Base-by-base conservation (phyloP, 1,284 basidiomycete genomes). In the Schizopora paradoxa region DNA sequence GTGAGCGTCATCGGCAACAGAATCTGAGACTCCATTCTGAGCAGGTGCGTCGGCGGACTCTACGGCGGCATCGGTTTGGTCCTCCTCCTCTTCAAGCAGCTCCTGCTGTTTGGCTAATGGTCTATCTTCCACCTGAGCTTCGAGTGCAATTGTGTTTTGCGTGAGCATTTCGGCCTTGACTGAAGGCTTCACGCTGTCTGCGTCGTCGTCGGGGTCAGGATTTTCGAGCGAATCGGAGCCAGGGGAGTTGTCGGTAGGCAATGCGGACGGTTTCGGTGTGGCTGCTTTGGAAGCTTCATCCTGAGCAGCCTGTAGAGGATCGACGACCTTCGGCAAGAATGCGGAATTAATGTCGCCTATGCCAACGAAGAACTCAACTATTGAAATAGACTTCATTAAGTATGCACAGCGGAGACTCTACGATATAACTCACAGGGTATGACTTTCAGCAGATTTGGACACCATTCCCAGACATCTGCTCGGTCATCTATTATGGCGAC, bases 401-500 rank as follows among this genome's bases (percentile, higher is more conserved):
- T 32, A 31, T 50, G 6, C 51, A 44, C 11, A 46, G 22, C 23
- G 23, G 40, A 53, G 23, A 14, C 14, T 11, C 39, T n/a, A n/a
- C n/a, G n/a, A 27, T 42, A 27, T 23, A 16, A 76, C 90, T 58
- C 54, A 93, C 92, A 99, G 40, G 95, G 95, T 23, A 95, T 79
- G 47, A 98, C 95, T 69, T 97, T 96, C 61, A 99, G 78, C 26
- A 99, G 73, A 63, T 99, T 98, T 0, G 94, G 92, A 57, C 86
- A 85, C 79, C 89, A 90, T 56, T 91, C 89, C 95, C 95, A 99
- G 16, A 99, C 95, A 60, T 99, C 95, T 1, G 91, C 89, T 25
- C 95, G 82, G 66, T 99, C 95, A 65, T 99, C 95, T 52, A 99
- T 99, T 58, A 99, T 90, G 52, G 98, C 95, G 1, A 98, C 95